Evolutionary conservation across 2,329 filamentous ascomycete species (phyloP).

Genomic region (Pseudogymnoascus sp.): DNA sequence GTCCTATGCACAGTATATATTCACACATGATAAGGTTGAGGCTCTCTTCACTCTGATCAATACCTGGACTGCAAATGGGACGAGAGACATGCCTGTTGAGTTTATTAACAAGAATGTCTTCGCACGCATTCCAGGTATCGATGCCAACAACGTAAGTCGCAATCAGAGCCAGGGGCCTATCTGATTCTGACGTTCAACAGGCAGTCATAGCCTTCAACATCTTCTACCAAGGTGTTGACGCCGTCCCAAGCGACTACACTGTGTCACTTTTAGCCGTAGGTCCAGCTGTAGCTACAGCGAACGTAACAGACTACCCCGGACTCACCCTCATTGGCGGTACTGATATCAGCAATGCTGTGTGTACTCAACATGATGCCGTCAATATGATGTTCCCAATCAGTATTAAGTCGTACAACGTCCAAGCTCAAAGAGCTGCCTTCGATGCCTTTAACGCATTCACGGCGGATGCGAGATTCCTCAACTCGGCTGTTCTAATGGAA

Average conservation of each 20-base stretch:
- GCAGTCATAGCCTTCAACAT: constrained; percentile 34
- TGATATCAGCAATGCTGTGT: neutral
- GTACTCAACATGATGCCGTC: neutral
- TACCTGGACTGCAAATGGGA: neutral
- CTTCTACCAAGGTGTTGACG: constrained; percentile 31
- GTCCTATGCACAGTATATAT: constrained; percentile 35
- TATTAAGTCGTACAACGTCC: neutral
- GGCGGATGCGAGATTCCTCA: constrained; percentile 22
- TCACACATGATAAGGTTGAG: constrained; percentile 39
- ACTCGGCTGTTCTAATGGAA: neutral
- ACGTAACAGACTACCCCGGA: neutral
- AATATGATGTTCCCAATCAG: constrained; percentile 3
- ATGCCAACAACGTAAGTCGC: constrained; percentile 30
- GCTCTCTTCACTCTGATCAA: constrained; percentile 29
- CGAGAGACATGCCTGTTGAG: constrained; percentile 22
- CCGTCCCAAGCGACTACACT: neutral
- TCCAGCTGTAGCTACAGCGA: neutral
- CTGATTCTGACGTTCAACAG: constrained; percentile 13
- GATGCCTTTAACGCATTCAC: constrained; percentile 15
- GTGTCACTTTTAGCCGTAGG: neutral
- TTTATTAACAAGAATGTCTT: constrained; percentile 42
- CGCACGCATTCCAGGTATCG: constrained; percentile 31
- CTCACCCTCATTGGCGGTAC: neutral
- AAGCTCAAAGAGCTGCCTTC: constrained; percentile 12
- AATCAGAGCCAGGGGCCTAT: constrained; percentile 12